phyloP scores from a whole-genome alignment of 441 rosid species.

The Corymbia calophylla region DNA sequence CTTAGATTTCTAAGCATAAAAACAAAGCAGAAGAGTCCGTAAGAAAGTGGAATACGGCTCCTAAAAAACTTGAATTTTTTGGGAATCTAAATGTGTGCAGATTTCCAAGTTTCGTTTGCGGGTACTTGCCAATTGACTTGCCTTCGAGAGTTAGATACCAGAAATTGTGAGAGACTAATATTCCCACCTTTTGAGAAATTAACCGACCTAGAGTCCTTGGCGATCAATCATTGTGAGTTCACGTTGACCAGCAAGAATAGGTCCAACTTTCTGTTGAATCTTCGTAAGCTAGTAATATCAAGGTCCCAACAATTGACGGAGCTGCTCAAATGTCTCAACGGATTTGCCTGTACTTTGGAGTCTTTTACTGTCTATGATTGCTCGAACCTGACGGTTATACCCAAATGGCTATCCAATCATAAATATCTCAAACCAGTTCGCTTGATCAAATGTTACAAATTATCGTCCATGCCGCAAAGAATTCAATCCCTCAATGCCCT shows the following conservation, averaged over 20 bases:
- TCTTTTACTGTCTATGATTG: neutral
- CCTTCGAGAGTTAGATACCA: neutral
- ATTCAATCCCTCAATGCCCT: too few relatives aligned
- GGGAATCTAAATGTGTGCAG: neutral
- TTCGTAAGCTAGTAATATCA: neutral
- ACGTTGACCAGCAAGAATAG: neutral
- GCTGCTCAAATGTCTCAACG: neutral
- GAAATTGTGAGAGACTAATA: neutral
- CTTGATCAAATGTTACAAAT: neutral
- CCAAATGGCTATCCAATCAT: neutral
- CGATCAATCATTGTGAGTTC: neutral
- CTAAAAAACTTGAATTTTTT: neutral
- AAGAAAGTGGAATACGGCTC: neutral
- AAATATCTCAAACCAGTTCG: fast-evolving
- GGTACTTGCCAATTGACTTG: neutral
- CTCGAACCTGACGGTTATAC: neutral
- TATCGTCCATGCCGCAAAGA: too few relatives aligned
- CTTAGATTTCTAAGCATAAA: neutral
- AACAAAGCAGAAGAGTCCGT: neutral
- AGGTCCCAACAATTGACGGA: neutral
- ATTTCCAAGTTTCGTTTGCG: neutral
- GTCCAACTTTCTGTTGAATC: neutral
- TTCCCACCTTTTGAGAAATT: neutral
- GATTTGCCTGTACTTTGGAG: neutral
- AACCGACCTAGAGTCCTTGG: neutral